Evolutionary conservation across 164 flowering plant species (phyloP).

Genomic region (Stephania yunnanensis): DNA sequence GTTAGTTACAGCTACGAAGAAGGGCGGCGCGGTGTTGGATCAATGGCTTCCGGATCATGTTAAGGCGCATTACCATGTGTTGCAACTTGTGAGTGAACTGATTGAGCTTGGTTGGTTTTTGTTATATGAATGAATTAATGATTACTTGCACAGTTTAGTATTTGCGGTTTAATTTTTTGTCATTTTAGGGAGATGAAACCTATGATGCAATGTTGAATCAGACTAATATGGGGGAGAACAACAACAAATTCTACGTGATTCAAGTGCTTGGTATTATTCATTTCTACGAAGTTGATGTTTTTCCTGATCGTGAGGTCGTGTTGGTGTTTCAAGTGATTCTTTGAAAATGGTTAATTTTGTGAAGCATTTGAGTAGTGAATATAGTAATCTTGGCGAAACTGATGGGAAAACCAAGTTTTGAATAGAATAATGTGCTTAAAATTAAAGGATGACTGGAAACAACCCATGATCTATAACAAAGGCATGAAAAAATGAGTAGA

Average conservation of each 20-base stretch:
- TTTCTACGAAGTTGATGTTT: conserved; percentile 6
- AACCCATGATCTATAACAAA: background rate
- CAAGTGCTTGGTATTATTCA: conserved; percentile 43
- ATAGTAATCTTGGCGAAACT: too few species aligned
- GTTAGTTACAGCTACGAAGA: conserved; percentile 49
- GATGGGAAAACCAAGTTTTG: too few species aligned
- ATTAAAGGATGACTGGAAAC: too few species aligned
- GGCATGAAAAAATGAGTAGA: background rate
- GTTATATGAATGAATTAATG: background rate
- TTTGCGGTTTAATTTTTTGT: background rate
- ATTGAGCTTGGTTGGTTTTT: background rate
- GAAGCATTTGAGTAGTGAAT: too few species aligned
- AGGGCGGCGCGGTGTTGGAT: conserved; percentile 81
- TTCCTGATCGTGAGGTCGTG: background rate
- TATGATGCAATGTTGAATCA: conserved; percentile 63
- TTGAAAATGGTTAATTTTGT: too few species aligned
- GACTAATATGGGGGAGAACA: conserved; percentile 53
- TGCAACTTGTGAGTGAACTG: conserved; percentile 40
- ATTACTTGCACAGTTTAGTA: background rate
- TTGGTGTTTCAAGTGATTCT: background rate
- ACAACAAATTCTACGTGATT: conserved; percentile 52
- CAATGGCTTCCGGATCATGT: conserved; percentile 75
- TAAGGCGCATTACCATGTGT: conserved; percentile 66
- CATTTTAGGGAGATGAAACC: conserved; percentile 39
- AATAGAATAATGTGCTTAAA: too few species aligned